Conservation (phyloP, 495 filamentous ascomycete species). For the Bathelium albidoporum region DNA sequence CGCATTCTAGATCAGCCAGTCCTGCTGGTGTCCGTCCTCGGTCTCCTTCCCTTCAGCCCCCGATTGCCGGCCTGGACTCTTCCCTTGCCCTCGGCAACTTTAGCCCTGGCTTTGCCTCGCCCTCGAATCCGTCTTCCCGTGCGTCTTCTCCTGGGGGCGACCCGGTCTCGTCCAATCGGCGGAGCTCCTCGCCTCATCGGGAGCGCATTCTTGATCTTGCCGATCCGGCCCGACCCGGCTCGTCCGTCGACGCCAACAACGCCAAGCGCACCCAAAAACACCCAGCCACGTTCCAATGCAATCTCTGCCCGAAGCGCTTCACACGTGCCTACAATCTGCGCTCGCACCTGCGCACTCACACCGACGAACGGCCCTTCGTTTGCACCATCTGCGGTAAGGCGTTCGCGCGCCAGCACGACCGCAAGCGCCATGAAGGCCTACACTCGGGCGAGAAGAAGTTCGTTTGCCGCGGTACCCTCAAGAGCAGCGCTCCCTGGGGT, state of each 20-base stretch:
- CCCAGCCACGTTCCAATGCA: slow-evolving; percentile 46
- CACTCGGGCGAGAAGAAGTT: slow-evolving; percentile 58
- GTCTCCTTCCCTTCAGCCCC: slow-evolving; percentile 27
- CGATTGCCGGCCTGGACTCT: slow-evolving; percentile 15
- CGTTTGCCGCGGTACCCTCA: slow-evolving; percentile 83
- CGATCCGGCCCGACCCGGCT: slow-evolving; percentile 71
- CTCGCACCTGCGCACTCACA: slow-evolving; percentile 37
- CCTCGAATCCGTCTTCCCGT: slow-evolving; percentile 41
- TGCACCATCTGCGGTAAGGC: slow-evolving; percentile 86
- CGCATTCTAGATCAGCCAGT: slow-evolving; percentile 9
- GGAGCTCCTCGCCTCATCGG: slow-evolving; percentile 80
- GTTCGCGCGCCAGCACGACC: slow-evolving; percentile 36
- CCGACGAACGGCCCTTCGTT: slow-evolving; percentile 37
- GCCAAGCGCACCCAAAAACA: slow-evolving; percentile 59
- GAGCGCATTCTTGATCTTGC: slow-evolving; percentile 90
- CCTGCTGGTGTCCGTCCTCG: slow-evolving; percentile 15
- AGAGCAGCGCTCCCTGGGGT: slow-evolving; percentile 75
- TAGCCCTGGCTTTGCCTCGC: slow-evolving; percentile 14
- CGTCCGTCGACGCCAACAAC: slow-evolving; percentile 33
- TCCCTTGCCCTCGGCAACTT: slow-evolving; percentile 55
- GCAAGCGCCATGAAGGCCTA: slow-evolving; percentile 35
- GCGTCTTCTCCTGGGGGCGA: slow-evolving; percentile 49
- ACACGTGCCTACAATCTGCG: slow-evolving; percentile 41
- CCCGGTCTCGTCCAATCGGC: slow-evolving; percentile 22
- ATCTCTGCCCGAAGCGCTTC: slow-evolving; percentile 38